Base-by-base conservation (phyloP, 2,329 filamentous ascomycete species). In the Epichloe festucae region DNA sequence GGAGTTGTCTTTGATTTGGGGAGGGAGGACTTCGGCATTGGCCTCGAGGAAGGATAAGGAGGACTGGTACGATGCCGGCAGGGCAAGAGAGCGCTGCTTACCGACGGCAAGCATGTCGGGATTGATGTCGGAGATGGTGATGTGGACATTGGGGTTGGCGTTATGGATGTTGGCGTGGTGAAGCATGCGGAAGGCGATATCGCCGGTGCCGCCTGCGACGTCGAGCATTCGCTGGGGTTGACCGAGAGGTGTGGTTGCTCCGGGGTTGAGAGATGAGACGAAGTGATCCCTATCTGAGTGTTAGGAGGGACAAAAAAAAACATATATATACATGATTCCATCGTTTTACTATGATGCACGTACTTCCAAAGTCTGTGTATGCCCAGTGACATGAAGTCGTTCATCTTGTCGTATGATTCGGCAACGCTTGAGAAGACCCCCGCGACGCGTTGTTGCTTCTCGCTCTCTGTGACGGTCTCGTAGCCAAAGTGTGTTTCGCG, bases 361-460 rank as follows among this genome's bases (percentile, higher is more conserved):
- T 59, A 79, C 79, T 85, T 98, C 93, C 93, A 98, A 39, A 98
- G 74, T 43, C 93, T 86, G 69, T 98, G 93, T 71, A 95, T 90
- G 51, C 93, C 93, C 46, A 98, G 80, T 7, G 93, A 97, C 93
- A 98, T 98, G 59, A 97, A 78, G 68, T 98, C 93, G 72, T 98
- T 98, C 93, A 98, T 98, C 56, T 84, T 85, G 69, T 98, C 93
- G 71, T 98, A 98, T 17, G 86, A 89, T 56, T 87, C 83, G 59
- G 93, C 93, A 41, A 98, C 93, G 58, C 86, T 96, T 68, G 88
- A 91, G 73, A 98, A 98, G 53, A 98, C 93, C 42, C 80, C 82
- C 54, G 86, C 86, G 41, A 96, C 90, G 76, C 72, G 67, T 58
- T 75, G 62, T 44, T 71, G 73, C 70, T 96, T 96, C 67, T 93